A percentile compares a stretch with the other conserved stretches of the same genome.
Conservation (phyloP, 2,329 filamentous ascomycete genomes). For the Botrytis porri region DNA sequence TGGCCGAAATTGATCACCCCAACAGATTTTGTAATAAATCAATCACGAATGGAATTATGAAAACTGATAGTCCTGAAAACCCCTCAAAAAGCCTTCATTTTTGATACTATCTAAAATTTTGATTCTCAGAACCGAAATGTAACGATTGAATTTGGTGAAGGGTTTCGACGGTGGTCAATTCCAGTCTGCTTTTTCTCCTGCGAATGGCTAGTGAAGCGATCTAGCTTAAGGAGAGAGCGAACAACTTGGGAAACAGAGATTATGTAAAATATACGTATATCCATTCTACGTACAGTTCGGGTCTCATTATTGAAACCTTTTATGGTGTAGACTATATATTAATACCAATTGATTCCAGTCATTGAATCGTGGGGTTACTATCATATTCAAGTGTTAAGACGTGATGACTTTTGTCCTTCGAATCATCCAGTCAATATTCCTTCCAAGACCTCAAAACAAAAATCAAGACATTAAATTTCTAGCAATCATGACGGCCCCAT, state of each 20-base stretch:
- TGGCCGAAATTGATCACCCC: too few relatives aligned
- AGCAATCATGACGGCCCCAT: not conserved
- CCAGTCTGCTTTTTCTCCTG: too few relatives aligned
- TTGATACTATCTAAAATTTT: too few relatives aligned
- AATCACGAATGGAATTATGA: too few relatives aligned
- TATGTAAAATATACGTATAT: not conserved
- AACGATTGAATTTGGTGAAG: too few relatives aligned
- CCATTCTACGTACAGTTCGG: not conserved
- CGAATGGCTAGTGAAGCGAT: too few relatives aligned
- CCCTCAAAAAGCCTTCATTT: too few relatives aligned
- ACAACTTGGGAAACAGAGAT: rapidly evolving
- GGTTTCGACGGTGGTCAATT: too few relatives aligned
- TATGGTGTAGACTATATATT: not conserved
- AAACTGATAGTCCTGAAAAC: too few relatives aligned
- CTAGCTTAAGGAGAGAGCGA: not conserved
- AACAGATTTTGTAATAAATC: too few relatives aligned
- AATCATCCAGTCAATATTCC: not conserved
- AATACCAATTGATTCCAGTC: not conserved
- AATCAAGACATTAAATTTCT: too few relatives aligned
- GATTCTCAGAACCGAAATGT: too few relatives aligned
- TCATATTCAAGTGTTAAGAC: not conserved
- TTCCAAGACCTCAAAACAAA: not conserved
- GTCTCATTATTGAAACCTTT: not conserved
- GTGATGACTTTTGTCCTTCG: not conserved
- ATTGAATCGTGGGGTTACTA: not conserved